These are phyloP conservation scores for Kwoniella shandongensis DNA, from an alignment of 768 basidiomycete species.

Conservation along the genomic window DNA sequence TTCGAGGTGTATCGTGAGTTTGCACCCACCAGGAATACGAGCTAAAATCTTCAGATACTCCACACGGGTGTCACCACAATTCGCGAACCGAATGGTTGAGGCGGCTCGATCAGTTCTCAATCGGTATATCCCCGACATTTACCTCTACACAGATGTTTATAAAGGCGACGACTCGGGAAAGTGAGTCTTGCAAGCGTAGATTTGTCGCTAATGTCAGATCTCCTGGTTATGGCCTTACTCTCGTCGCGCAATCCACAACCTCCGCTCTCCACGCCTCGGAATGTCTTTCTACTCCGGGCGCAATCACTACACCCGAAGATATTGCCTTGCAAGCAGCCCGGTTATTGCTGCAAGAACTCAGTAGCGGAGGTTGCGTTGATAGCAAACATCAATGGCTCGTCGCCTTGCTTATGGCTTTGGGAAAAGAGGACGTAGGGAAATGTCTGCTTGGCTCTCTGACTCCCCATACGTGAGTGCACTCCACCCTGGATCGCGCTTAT, in stretches of 20 bases:
- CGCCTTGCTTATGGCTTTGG: slow-evolving; percentile 87
- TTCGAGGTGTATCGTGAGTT: slow-evolving; percentile 92
- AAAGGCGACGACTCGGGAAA: slow-evolving; percentile 97
- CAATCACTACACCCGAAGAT: slow-evolving; percentile 77
- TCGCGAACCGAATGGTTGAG: slow-evolving; percentile 97
- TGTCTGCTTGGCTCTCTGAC: slow-evolving; percentile 84
- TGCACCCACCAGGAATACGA: background rate
- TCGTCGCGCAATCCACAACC: slow-evolving; percentile 90
- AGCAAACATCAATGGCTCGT: slow-evolving; percentile 82
- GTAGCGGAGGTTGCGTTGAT: slow-evolving; percentile 84
- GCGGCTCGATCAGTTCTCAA: slow-evolving; percentile 88
- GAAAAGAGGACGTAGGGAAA: slow-evolving; percentile 92
- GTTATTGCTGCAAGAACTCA: slow-evolving; percentile 73
- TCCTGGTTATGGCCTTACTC: slow-evolving; percentile 87
- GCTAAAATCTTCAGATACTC: slow-evolving; percentile 66
- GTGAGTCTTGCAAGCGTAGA: slow-evolving; percentile 58
- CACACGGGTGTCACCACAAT: slow-evolving; percentile 93
- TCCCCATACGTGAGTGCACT: slow-evolving; percentile 66
- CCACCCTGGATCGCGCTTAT: slow-evolving; percentile 31
- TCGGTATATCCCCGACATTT: slow-evolving; percentile 95
- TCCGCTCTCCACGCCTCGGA: slow-evolving; percentile 84
- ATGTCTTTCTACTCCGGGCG: slow-evolving; percentile 70
- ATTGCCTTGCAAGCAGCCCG: slow-evolving; percentile 79
- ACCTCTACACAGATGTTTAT: slow-evolving; percentile 97
- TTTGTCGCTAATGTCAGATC: slow-evolving; percentile 61